phyloP scores from a whole-genome alignment of 148 eudicot genomes.

The Spergularia marina region DNA sequence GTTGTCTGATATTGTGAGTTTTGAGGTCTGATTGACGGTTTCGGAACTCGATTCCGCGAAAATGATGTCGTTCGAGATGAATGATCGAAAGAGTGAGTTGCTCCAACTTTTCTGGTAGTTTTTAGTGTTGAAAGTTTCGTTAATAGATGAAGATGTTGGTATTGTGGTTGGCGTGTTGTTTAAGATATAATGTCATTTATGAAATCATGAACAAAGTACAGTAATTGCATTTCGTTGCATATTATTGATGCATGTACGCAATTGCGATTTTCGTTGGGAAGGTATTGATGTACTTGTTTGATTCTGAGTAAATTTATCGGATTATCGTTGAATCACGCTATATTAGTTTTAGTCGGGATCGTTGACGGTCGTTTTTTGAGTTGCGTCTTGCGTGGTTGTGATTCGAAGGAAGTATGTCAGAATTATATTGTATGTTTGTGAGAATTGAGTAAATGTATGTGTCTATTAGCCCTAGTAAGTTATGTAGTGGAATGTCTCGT shows the following conservation, averaged over 20 bases:
- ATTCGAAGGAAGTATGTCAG: background rate
- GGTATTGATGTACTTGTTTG: background rate
- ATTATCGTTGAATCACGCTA: background rate
- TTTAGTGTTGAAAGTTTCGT: background rate
- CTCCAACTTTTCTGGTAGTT: background rate
- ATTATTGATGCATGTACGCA: background rate
- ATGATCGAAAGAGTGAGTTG: constrained; percentile 60
- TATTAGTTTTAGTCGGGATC: background rate
- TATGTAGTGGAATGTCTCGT: too few species aligned
- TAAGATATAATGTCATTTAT: background rate
- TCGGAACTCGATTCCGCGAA: constrained; percentile 13
- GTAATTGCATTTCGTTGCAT: background rate
- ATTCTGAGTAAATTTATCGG: background rate
- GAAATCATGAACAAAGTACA: background rate
- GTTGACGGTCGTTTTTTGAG: background rate
- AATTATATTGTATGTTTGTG: background rate
- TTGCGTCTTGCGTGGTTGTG: background rate
- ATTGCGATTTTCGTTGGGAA: background rate
- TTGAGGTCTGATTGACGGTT: constrained; percentile 14
- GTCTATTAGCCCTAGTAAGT: too few species aligned
- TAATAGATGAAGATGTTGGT: background rate
- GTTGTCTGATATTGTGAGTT: constrained; percentile 5
- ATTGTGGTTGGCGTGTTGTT: background rate
- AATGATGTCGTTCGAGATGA: constrained; percentile 69
- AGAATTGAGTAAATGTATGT: background rate